Conservation (phyloP, 306 rosid genomes). For the Cajanus cajan region DNA sequence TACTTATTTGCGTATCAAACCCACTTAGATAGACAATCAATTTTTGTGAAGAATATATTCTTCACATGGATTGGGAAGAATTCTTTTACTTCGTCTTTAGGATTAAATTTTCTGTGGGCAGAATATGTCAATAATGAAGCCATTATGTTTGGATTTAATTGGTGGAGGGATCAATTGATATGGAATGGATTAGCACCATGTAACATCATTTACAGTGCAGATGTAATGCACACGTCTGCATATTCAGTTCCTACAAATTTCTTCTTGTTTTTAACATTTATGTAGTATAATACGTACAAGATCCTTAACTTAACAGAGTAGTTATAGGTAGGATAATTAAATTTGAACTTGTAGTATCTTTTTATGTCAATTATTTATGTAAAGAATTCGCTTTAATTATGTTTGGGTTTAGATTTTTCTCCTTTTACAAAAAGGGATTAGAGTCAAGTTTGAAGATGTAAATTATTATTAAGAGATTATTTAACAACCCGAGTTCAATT, state of each 20-base stretch:
- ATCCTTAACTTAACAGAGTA: background rate
- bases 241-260: background rate
- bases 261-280: background rate
- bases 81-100: constrained; percentile 18
- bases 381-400: no score
- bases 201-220: background rate
- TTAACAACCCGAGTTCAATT: no score
- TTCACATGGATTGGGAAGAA: background rate
- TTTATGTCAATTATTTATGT: background rate
- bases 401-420: background rate
- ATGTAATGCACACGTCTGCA: background rate
- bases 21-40: constrained; percentile 19
- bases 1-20: constrained; percentile 8
- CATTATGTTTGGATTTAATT: constrained; percentile 21
- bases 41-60: constrained; percentile 35
- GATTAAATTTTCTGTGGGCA: background rate
- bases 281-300: background rate
- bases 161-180: constrained; percentile 7
- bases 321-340: background rate
- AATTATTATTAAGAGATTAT: no score
- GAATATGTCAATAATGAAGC: constrained; percentile 5
- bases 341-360: background rate
- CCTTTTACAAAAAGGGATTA: no score
- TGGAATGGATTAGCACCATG: constrained; percentile 10
- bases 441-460: no score